phyloP scores from a whole-genome alignment of 441 rosid species.

The Oxalis stricta region DNA sequence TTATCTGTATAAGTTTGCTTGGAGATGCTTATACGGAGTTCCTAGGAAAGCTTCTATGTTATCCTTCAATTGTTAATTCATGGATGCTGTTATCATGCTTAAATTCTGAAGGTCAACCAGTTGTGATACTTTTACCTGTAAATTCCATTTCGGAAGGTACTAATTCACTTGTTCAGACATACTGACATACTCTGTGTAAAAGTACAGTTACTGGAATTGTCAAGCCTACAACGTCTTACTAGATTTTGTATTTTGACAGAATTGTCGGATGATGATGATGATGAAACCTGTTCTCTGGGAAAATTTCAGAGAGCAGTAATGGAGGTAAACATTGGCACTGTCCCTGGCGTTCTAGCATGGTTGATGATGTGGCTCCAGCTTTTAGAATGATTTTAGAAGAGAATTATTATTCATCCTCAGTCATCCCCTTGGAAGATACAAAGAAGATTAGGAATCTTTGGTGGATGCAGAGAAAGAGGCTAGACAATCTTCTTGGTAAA shows the following conservation, averaged over 20 bases:
- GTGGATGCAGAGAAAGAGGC: constrained; percentile 77
- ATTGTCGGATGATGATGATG: constrained; percentile 27
- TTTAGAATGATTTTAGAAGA: constrained; percentile 71
- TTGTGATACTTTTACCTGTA: constrained; percentile 70
- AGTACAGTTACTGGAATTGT: neutral
- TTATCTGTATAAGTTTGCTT: constrained; percentile 65
- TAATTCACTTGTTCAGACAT: neutral
- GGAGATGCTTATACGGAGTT: constrained; percentile 41
- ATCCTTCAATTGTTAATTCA: constrained; percentile 41
- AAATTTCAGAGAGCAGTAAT: constrained; percentile 18
- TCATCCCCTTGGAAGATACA: constrained; percentile 43
- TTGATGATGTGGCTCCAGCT: constrained; percentile 73
- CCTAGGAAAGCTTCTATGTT: constrained; percentile 37
- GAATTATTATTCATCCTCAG: constrained; percentile 46
- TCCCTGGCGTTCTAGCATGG: constrained; percentile 65
- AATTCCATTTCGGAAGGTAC: constrained; percentile 64
- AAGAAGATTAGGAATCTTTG: constrained; percentile 37
- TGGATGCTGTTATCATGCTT: constrained; percentile 74
- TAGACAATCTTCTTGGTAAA: constrained; percentile 58
- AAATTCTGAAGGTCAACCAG: constrained; percentile 46
- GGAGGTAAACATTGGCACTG: constrained; percentile 56
- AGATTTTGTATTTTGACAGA: constrained; percentile 13
- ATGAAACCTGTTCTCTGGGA: constrained; percentile 18
- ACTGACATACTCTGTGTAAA: neutral
- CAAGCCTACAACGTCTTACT: too few species aligned